Evolutionary conservation across 2,329 filamentous ascomycete genomes (phyloP), one percentile per base, ranked within the genome.

Genomic region (Cercospora sp.): DNA sequence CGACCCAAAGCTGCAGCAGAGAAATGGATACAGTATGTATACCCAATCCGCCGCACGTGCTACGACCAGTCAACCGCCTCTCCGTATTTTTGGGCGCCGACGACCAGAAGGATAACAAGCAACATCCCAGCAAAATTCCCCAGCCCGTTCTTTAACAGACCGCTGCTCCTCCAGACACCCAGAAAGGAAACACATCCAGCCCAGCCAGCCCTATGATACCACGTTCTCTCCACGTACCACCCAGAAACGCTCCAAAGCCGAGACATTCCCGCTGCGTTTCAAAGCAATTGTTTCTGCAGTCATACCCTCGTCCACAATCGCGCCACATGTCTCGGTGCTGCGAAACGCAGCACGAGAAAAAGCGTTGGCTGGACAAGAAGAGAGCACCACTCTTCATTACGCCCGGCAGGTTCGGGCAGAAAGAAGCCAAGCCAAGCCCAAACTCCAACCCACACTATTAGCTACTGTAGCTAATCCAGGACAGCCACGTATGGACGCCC

Each of bases 401-500:
- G n/a, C 53, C 53, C 26, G 53, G 53, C 53, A 26, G 20, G 16
- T 58, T 58, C 53, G 53, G 53, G 53, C 53, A 58, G 53, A 20
- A 20, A 55, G 28, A 16, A 58, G 53, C 30, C 53, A 16, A 57
- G 53, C 28, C 23, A 2, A 28, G 5, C 23, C 26, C 28, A 30
- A 30, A 30, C 28, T 30, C 28, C 28, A 30, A 2, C 28, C 28
- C 28, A 30, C 28, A 30, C 28, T 30, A 30, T 30, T 18, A 53
- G 33, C 23, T 23, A 31, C 53, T 18, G 20, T 31, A 30, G 45
- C 58, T 45, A 61, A 60, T 62, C 58, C 61, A 48, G 26, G 51
- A 30, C 30, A 30, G 64, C 64, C 57, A 66, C 64, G 64, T 66
- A 66, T 66, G 57, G 59, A 23, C 28, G 64, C 64, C 64, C 64